Conservation (phyloP, 2,329 filamentous ascomycete species). For the Ilyonectria destructans region DNA sequence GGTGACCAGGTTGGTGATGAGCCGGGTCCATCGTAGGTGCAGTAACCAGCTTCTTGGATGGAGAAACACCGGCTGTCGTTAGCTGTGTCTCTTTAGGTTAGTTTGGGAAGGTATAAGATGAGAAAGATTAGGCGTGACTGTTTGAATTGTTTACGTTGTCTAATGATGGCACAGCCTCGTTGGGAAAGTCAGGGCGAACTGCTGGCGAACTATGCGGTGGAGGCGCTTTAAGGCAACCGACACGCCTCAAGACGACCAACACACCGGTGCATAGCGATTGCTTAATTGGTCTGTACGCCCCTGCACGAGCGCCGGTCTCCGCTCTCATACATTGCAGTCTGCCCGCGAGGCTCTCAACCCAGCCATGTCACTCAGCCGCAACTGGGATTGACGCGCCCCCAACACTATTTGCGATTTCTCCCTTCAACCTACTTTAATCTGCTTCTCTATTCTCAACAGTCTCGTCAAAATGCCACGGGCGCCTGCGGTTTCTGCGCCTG, state of each 20-base stretch:
- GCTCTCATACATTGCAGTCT: neutral
- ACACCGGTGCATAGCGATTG: neutral
- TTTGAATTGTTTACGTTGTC: neutral
- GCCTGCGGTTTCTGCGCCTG: slow-evolving; percentile 25
- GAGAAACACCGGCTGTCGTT: neutral
- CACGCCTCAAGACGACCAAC: neutral
- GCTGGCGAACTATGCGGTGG: neutral
- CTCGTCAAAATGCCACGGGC: slow-evolving; percentile 27
- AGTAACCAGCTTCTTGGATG: neutral
- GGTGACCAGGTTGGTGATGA: neutral
- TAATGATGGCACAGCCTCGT: neutral
- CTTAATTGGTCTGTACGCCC: neutral
- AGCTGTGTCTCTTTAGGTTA: neutral
- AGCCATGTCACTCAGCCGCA: neutral
- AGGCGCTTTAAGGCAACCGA: neutral
- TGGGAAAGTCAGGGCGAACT: neutral
- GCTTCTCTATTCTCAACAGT: neutral
- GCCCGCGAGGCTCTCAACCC: neutral
- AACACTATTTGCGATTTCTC: neutral
- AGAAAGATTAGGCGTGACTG: too few species aligned
- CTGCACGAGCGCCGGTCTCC: neutral
- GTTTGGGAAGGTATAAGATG: too few species aligned
- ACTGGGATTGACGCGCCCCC: neutral
- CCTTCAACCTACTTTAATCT: neutral
- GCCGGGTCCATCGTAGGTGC: neutral